These are phyloP conservation scores for Verticillium alfalfae DNA, from an alignment of 2,329 filamentous ascomycete genomes.

Conservation along the genomic window DNA sequence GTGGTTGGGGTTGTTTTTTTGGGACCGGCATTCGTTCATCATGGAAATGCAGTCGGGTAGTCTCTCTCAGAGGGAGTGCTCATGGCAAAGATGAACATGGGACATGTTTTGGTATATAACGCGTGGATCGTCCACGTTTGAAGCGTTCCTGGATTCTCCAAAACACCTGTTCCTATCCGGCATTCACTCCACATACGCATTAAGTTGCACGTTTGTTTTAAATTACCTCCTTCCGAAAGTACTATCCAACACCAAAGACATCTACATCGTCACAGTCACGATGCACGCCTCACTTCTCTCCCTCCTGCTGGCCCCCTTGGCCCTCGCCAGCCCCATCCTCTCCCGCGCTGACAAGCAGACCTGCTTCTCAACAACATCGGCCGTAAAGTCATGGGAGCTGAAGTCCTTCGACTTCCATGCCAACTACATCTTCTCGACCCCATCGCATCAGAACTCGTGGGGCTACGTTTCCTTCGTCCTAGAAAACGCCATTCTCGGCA, in stretches of 20 bases:
- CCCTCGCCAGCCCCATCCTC: conserved; percentile 7
- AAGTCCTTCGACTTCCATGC: conserved; percentile 41
- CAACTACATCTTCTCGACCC: conserved; percentile 43
- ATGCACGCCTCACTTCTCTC: conserved; percentile 5
- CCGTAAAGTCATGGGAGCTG: conserved; percentile 29
- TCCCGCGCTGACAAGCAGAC: conserved; percentile 1
- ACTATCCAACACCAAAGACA: neutral
- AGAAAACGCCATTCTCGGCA: conserved; percentile 35
- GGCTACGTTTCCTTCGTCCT: conserved; percentile 44
- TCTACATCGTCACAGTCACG: neutral
- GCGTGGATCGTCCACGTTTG: neutral
- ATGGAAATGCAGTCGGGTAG: neutral
- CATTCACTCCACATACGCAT: neutral
- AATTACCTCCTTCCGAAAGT: no score
- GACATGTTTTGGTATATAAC: neutral
- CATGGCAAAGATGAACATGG: neutral
- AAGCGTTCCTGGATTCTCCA: neutral
- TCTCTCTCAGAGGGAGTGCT: neutral
- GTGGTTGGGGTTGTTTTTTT: neutral
- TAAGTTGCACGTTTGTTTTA: no score
- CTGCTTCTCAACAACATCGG: conserved; percentile 9
- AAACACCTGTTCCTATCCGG: neutral
- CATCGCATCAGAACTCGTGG: conserved; percentile 43
- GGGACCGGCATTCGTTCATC: conserved; percentile 8
- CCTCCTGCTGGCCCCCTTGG: conserved; percentile 2